phyloP scores from a whole-genome alignment of 371 early-diverging fungal genomes.

The Gilbertella persicaria region DNA sequence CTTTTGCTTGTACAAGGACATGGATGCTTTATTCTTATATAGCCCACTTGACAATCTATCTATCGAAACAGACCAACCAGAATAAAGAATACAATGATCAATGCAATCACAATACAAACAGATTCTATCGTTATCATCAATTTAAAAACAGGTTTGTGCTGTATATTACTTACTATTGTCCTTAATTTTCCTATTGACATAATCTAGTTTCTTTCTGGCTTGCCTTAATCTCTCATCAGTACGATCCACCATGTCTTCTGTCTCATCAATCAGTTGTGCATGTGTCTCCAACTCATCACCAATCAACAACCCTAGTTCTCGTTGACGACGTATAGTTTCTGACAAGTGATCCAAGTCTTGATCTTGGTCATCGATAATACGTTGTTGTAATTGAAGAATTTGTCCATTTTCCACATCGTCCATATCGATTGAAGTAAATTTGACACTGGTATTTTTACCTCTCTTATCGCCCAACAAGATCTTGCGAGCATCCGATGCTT shows the following conservation, averaged over 20 bases:
- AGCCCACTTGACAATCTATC: too few species aligned
- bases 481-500: conserved; percentile 48
- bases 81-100: conserved; percentile 46
- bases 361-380: conserved; percentile 83
- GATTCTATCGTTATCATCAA: conserved; percentile 26
- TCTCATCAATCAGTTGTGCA: conserved; percentile 74
- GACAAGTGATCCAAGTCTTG: conserved; percentile 70
- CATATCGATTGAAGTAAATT: conserved; percentile 46
- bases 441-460: conserved; percentile 28
- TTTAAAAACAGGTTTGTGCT: neutral
- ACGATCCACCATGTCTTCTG: conserved; percentile 65
- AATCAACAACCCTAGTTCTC: conserved; percentile 74
- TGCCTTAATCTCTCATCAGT: conserved; percentile 58
- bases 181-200: conserved; percentile 46
- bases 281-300: conserved; percentile 79
- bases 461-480: conserved; percentile 35
- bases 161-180: conserved; percentile 43
- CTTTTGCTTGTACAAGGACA: too few species aligned
- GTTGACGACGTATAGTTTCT: conserved; percentile 70
- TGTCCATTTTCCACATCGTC: conserved; percentile 62
- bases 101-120: conserved; percentile 49
- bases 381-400: conserved; percentile 71
- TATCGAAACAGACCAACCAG: conserved; percentile 38
- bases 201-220: conserved; percentile 53
- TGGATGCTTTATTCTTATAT: too few species aligned